Percentiles rank a stretch among this genome's conserved stretches.
These are phyloP conservation scores for Astrephomene gubernaculifera DNA, from an alignment of 139 green algal species.

Conservation along the genomic window DNA sequence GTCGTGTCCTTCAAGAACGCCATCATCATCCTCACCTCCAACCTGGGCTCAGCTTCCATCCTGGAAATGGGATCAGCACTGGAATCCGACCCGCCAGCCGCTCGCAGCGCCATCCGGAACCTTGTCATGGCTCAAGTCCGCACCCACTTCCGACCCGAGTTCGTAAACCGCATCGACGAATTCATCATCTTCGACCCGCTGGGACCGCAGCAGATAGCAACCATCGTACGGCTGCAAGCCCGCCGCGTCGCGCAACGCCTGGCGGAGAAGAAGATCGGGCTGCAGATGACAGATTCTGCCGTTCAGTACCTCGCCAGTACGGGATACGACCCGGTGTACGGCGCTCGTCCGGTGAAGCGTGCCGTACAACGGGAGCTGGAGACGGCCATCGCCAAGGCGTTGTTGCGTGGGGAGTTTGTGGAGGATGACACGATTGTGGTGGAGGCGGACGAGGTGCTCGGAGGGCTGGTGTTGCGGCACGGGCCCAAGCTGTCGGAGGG, in stretches of 20 bases:
- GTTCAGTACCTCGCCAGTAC: slow-evolving; percentile 80
- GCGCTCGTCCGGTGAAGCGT: slow-evolving; percentile 92
- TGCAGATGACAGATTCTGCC: slow-evolving; percentile 81
- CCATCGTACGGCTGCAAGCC: slow-evolving; percentile 82
- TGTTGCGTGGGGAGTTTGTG: slow-evolving; percentile 70
- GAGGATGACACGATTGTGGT: slow-evolving; percentile 65
- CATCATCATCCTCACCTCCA: slow-evolving; percentile 97
- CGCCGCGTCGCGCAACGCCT: slow-evolving; percentile 79
- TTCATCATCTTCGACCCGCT: slow-evolving; percentile 99
- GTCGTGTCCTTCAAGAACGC: slow-evolving; percentile 96
- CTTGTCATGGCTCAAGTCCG: slow-evolving; percentile 74
- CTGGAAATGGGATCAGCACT: slow-evolving; percentile 48
- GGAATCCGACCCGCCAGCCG: neutral
- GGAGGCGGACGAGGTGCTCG: slow-evolving; percentile 48
- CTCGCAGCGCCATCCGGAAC: slow-evolving; percentile 33
- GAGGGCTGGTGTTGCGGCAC: slow-evolving; percentile 47
- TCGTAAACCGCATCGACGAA: slow-evolving; percentile 98
- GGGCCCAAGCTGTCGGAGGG: slow-evolving; percentile 27
- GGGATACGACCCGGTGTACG: slow-evolving; percentile 93
- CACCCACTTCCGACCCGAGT: slow-evolving; percentile 96
- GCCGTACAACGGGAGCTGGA: slow-evolving; percentile 94
- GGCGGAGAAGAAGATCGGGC: slow-evolving; percentile 92
- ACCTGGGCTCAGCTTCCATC: slow-evolving; percentile 90
- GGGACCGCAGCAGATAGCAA: slow-evolving; percentile 83
- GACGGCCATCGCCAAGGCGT: slow-evolving; percentile 82